Base-by-base conservation (phyloP, 2,329 filamentous ascomycete species). In the Arthrobotrys musiformis region DNA sequence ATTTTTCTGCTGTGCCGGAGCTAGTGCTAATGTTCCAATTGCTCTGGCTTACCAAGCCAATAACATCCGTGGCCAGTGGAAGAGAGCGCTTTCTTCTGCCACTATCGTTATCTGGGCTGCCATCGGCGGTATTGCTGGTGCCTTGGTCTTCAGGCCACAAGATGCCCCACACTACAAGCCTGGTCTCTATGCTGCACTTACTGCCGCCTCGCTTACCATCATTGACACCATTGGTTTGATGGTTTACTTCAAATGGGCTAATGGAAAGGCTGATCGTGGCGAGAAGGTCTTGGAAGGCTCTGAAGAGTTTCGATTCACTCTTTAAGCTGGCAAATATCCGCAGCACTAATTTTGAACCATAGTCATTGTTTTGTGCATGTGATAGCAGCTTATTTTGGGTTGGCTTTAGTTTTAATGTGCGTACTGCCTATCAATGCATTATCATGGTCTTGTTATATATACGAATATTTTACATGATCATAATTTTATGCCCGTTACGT, bases 61-160 rank as follows among this genome's bases (percentile, higher is more conserved):
- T 84, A 96, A 96, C 83, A 91, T 96, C 81, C 90, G 92, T 62
- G 93, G 92, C 0, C 92, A 95, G 84, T 95, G 92, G 92, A 96
- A 94, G 85, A 89, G 93, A 58, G 92, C 92, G 0, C 90, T 95
- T 79, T 90, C 89, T 82, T 92, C 89, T 72, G 91, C 92, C 1
- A 91, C 90, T 0, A 87, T 94, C 1, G 91, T 95, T 2, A 91
- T 90, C 0, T 89, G 92, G 61, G 92, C 92, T 4, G 92, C 91
- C 1, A 85, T 95, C 24, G 93, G 93, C 35, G 92, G 93, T 26
- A 95, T 95, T 78, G 88, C 89, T 0, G 92, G 92, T 22, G 89
- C 88, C 79, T 85, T 93, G 69, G 90, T 94, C 6, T 95, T 94
- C 84, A 86, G 69, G 61, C 69, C 69, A 0, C 69, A 73, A 28